A percentile compares a stretch with the other conserved stretches of the same genome.
These are phyloP conservation scores for Pleurostoma richardsiae DNA, from an alignment of 2,329 filamentous ascomycete genomes.

Conservation along the genomic window DNA sequence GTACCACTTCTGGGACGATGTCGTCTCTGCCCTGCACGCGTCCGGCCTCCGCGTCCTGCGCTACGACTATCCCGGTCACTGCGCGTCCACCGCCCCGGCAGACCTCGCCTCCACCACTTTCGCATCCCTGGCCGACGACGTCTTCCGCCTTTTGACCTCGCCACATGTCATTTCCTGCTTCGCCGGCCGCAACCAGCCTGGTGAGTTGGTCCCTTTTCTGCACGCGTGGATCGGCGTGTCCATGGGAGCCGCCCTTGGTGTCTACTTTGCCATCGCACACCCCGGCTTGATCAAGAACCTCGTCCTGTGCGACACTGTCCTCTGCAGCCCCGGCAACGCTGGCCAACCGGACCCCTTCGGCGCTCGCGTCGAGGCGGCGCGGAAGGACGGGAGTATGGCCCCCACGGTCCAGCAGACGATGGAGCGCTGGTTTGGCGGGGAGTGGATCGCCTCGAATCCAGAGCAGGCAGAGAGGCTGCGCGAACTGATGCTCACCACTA, in stretches of 20 bases:
- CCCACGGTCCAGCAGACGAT: slow-evolving; percentile 23
- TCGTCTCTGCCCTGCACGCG: slow-evolving; percentile 25
- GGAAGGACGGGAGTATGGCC: slow-evolving; percentile 24
- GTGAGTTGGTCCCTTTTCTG: slow-evolving; percentile 10
- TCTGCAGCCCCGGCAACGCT: slow-evolving; percentile 28
- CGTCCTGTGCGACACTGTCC: slow-evolving; percentile 33
- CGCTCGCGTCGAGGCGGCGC: slow-evolving; percentile 25
- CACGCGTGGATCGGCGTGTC: slow-evolving; percentile 39
- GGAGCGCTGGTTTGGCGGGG: slow-evolving; percentile 34
- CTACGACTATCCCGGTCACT: slow-evolving; percentile 38
- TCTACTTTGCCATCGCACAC: slow-evolving; percentile 31
- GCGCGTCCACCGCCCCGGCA: slow-evolving; percentile 26
- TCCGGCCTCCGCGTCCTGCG: slow-evolving; percentile 31
- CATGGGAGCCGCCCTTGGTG: slow-evolving; percentile 35
- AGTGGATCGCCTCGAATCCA: slow-evolving; percentile 27
- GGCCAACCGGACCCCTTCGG: slow-evolving; percentile 29
- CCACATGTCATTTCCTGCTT: slow-evolving; percentile 16
- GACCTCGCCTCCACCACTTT: slow-evolving; percentile 29
- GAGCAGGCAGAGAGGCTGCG: slow-evolving; percentile 28
- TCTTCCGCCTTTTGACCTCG: slow-evolving; percentile 22
- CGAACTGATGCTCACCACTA: slow-evolving; percentile 28
- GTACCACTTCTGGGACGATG: slow-evolving; percentile 30
- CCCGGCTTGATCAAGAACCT: slow-evolving; percentile 30
- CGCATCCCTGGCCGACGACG: slow-evolving; percentile 29
- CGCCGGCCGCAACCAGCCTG: background rate